phyloP scores from a whole-genome alignment of 169 alveolate species.

The Plasmodium falciparum region DNA sequence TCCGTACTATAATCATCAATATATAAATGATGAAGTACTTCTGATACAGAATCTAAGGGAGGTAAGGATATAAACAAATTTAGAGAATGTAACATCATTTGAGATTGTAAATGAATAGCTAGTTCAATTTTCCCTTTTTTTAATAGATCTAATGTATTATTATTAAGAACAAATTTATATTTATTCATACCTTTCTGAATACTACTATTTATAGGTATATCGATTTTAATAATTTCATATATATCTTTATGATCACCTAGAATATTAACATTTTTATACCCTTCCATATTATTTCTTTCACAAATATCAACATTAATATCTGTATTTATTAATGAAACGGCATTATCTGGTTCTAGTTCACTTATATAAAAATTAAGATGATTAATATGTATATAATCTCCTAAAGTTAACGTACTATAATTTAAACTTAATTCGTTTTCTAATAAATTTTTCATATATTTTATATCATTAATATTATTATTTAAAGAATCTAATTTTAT shows the following conservation, averaged over 20 bases:
- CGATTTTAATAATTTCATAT: slow-evolving; percentile 31
- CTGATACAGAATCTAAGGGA: slow-evolving; percentile 46
- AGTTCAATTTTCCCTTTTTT: slow-evolving; percentile 34
- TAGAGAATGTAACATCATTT: not conserved
- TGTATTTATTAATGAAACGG: slow-evolving; percentile 57
- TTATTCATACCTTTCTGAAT: slow-evolving; percentile 24
- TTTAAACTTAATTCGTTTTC: slow-evolving; percentile 53
- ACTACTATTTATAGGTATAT: slow-evolving; percentile 7
- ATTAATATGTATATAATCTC: slow-evolving; percentile 61
- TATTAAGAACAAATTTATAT: slow-evolving; percentile 44
- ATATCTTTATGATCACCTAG: not conserved
- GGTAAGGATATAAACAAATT: slow-evolving; percentile 47
- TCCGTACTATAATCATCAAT: slow-evolving; percentile 45
- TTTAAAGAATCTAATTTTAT: slow-evolving; percentile 62
- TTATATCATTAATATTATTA: slow-evolving; percentile 45
- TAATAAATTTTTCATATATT: slow-evolving; percentile 63
- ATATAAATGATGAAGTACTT: slow-evolving; percentile 35
- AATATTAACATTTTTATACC: not conserved
- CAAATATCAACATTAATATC: slow-evolving; percentile 66
- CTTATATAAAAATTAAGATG: slow-evolving; percentile 47
- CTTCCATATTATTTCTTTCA: slow-evolving; percentile 12
- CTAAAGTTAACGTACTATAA: slow-evolving; percentile 57
- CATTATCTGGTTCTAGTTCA: slow-evolving; percentile 70
- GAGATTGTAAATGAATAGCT: slow-evolving; percentile 8
- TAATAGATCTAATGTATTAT: slow-evolving; percentile 28